Evolutionary conservation across 23 red algal genomes (phyloP).

Genomic region (Agarophyton chilense): DNA sequence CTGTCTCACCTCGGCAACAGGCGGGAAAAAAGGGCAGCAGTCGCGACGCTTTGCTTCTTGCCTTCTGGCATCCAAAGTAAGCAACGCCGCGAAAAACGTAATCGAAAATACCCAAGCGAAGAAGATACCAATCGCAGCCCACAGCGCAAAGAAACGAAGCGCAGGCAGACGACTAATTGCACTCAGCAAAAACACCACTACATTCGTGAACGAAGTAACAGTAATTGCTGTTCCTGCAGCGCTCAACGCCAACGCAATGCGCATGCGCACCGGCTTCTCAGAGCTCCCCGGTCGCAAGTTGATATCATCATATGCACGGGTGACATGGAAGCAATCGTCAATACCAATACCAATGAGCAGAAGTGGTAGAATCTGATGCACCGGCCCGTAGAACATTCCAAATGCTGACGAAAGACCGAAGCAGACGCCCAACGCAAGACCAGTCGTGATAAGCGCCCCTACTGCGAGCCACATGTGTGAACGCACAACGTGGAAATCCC

Average conservation of each 20-base stretch:
- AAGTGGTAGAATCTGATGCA: constrained; percentile 78
- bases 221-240: constrained; percentile 60
- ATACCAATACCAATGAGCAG: constrained; percentile 79
- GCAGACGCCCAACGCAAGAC: constrained; percentile 58
- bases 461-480: constrained; percentile 67
- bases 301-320: constrained; percentile 52
- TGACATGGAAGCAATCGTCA: constrained; percentile 79
- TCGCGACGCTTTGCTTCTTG: constrained; percentile 61
- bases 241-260: constrained; percentile 67
- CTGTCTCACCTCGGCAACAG: constrained; percentile 54
- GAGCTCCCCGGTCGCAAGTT: not conserved
- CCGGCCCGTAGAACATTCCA: constrained; percentile 77
- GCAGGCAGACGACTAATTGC: constrained; percentile 65
- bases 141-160: constrained; percentile 74
- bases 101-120: constrained; percentile 63
- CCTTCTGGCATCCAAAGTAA: constrained; percentile 61
- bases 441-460: constrained; percentile 46
- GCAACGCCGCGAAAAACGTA: constrained; percentile 60
- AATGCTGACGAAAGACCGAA: constrained; percentile 67
- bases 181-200: constrained; percentile 65
- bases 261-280: constrained; percentile 6
- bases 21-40: constrained; percentile 49
- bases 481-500: constrained; percentile 71
- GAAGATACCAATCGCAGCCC: constrained; percentile 74
- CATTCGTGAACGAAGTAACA: constrained; percentile 73